Base-by-base conservation (phyloP, 2,329 filamentous ascomycete species). In the Diaporthe sp. region DNA sequence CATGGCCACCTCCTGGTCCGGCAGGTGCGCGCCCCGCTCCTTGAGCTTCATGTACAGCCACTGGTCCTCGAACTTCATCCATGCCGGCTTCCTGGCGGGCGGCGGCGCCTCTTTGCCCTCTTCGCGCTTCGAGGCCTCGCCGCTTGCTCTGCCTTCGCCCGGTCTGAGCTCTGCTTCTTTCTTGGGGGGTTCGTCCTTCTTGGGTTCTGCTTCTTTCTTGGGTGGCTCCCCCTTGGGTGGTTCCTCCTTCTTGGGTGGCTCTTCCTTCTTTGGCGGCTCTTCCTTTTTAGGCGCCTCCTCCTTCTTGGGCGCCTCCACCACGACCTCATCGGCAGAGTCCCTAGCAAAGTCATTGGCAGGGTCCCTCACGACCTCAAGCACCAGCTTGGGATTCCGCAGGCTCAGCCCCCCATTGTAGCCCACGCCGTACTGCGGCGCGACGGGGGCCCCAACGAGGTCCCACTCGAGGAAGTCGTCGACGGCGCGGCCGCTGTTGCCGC, bases 391-490 rank as follows among this genome's bases (percentile, higher is more conserved):
- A 73, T 80, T 82, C 2, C 83, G 79, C 47, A 84, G 73, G 17
- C 82, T 83, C 53, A 84, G 65, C 0, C 82, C 82, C n/a, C 82
- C 83, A 71, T 84, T 83, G 75, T 80, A 84, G 2, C 80, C 81
- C 0, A 77, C 25, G 44, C 81, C 77, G 31, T 78, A 77, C 13
- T 73, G n/a, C 10, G 70, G 28, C 15, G 67, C 55, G 47, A 83
- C 79, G 1, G 83, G 82, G 22, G 83, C 83, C 2, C 83, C 82
- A 71, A 84, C 75, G 25, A 82, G 79, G 76, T 86, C 84, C 77
- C 79, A 85, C 44, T 79, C 78, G 15, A 85, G 22, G 70, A 86
- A 86, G 67, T 85, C 83, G 60, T 85, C 84, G n/a, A 82, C 78
- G 63, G 76, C 79, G 5, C 73, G 74, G 39, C 77, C 53, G 25